These are phyloP conservation scores for Pugionium dolabratum DNA, from an alignment of 345 rosid genomes.

Conservation along the genomic window DNA sequence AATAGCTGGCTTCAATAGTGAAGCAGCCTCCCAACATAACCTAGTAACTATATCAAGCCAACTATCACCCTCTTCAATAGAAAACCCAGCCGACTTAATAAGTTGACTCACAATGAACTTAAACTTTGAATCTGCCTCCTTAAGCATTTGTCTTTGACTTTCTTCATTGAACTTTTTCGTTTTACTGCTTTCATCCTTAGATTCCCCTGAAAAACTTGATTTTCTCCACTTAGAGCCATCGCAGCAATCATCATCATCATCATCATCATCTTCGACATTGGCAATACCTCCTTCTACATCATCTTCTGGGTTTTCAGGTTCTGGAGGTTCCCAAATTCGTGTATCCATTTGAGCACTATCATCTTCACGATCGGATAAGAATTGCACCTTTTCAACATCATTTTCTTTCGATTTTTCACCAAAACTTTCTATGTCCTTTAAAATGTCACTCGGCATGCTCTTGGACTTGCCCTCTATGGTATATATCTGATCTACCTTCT, in stretches of 20 bases:
- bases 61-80: slow-evolving; percentile 47
- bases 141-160: slow-evolving; percentile 55
- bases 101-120: slow-evolving; percentile 62
- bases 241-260: slow-evolving; percentile 38
- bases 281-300: slow-evolving; percentile 58
- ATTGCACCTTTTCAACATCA: slow-evolving; percentile 31
- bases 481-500: slow-evolving; percentile 36
- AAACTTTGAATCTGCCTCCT: slow-evolving; percentile 68
- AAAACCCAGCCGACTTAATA: slow-evolving; percentile 57
- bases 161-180: slow-evolving; percentile 57
- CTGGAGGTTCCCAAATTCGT: slow-evolving; percentile 84
- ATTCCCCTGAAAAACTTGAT: slow-evolving; percentile 56
- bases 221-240: slow-evolving; percentile 66
- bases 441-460: slow-evolving; percentile 40
- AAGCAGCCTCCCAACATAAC: slow-evolving; percentile 92
- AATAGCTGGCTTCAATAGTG: slow-evolving; percentile 61
- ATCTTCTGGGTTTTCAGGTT: slow-evolving; percentile 65
- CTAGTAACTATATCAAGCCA: slow-evolving; percentile 75
- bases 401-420: slow-evolving; percentile 44
- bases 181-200: slow-evolving; percentile 45
- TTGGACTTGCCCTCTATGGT: slow-evolving; percentile 42
- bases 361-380: slow-evolving; percentile 38
- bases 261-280: slow-evolving; percentile 65
- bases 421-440: slow-evolving; percentile 49
- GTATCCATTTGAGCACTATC: slow-evolving; percentile 43